Base-by-base conservation (phyloP, 306 rosid genomes). In the Trichosanthes cucumerina region DNA sequence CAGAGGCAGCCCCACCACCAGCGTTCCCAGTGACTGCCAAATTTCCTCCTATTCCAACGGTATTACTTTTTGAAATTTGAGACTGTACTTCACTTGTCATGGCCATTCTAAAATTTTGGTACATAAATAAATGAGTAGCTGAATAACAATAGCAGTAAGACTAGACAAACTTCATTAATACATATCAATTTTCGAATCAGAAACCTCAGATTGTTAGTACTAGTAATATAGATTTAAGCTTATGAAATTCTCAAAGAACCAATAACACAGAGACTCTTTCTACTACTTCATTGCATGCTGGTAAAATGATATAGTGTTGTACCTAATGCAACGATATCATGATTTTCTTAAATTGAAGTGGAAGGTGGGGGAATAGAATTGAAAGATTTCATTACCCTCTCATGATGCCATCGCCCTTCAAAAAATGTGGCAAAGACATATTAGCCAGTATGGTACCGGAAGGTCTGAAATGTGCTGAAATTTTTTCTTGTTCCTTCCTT, bases 1-100 rank as follows among this genome's bases (percentile, higher is more conserved):
- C 89, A 82, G 88, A 85, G 78, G 97, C 99, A 78, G 87, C 97
- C 82, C 97, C 99, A 75, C 97, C 97, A 19, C 99, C 99, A 64
- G 87, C 64, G 21, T 81, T 80, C 56, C 89, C 99, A 18, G 86
- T 82, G 33, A 92, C 97, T 72, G 88, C 96, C 91, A 95, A 85
- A 88, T 95, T 92, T 46, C 97, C 99, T 57, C 89, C 85, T 68
- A 92, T 49, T 31, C 89, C 89, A 49, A 88, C 84, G 64, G 82
- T 80, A 79, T 87, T 87, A 68, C 80, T 85, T 86, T 88, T 95
- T 79, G 99, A 95, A 81, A 95, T 80, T 84, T 86, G 88, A 76
- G 99, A 89, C 87, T 95, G 91, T 77, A 91, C 85, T 85, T 93
- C 87, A 58, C 97, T 95, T 70, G 93, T 86, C 96, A 95, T 92